Evolutionary conservation across 306 rosid species (phyloP).

Genomic region (Inga leiocalycina): DNA sequence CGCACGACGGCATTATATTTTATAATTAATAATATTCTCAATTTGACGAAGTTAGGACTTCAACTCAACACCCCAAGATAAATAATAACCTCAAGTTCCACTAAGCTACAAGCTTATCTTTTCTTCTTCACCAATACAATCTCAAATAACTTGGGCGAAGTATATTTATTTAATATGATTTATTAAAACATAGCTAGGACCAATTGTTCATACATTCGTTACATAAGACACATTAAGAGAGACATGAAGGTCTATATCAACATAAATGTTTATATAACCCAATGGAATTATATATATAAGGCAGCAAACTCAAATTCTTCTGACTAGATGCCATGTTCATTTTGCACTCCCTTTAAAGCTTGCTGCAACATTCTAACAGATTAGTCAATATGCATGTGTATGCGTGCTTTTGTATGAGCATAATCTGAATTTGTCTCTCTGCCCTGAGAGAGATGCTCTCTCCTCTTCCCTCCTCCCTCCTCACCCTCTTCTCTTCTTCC

Average conservation of each 20-base stretch:
- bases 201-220: conserved; percentile 4
- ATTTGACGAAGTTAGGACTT: too few relatives aligned
- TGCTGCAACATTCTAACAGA: conserved; percentile 48
- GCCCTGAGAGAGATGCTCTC: neutral
- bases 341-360: conserved; percentile 50
- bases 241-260: neutral
- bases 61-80: too few relatives aligned
- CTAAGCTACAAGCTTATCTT: too few relatives aligned
- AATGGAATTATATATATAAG: neutral
- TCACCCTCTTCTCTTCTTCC: neutral
- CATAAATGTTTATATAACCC: neutral
- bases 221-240: neutral
- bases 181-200: neutral
- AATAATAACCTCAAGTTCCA: too few relatives aligned
- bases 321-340: conserved; percentile 54
- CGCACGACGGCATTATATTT: too few relatives aligned
- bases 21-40: too few relatives aligned
- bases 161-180: neutral
- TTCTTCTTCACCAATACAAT: neutral
- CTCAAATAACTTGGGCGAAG: neutral
- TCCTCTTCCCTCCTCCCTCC: neutral
- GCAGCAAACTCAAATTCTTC: conserved; percentile 30
- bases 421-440: neutral
- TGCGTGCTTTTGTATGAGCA: too few relatives aligned
- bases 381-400: neutral